Evolutionary conservation across 495 filamentous ascomycete genomes (phyloP), one percentile per base, ranked within the genome.

Genomic region (Aeminium ludgeri): DNA sequence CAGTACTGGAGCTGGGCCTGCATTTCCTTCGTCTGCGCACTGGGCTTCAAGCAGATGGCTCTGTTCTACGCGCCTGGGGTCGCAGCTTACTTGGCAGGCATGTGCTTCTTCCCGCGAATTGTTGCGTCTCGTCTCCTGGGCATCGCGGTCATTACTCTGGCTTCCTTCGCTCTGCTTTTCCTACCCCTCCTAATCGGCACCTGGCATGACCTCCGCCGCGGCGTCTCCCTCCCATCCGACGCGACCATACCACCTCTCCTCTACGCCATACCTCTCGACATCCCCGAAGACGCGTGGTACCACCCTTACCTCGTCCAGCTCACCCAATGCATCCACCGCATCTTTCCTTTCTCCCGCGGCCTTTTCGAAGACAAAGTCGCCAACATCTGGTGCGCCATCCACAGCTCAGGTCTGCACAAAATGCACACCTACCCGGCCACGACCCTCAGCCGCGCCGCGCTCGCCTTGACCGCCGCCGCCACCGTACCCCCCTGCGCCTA

Each of bases 31-130:
- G 87, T 97, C n/a, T 70, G 74, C 1, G 80, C 86, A 12, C 62
- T 97, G 17, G 82, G 82, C 10, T 97, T 93, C 65, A 97, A 97
- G 65, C 89, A 97, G 57, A 97, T 97, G 89, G 89, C 87, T 2
- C 65, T 97, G 8, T 97, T 94, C 59, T 97, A 94, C 58, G 86
- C 89, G 2, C 86, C 91, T 0, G 75, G 77, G 10, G 75, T 96
- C 39, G 95, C 95, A 56, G 78, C 85, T 6, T 96, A 86, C 51
- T 76, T 97, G 1, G 65, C 95, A 5, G 87, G 89, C 6, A 70
- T 74, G 54, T 94, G 86, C 58, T 49, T 89, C 17, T 77, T 80
- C 42, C 85, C 86, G 6, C 66, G 69, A 8, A 61, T 86, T 48
- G 75, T 78, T 34, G 49, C 80, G n/a, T 34, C 65, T 1, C 76